A percentile compares a stretch with the other conserved stretches of the same genome.
phyloP scores from a whole-genome alignment of 768 basidiomycete species.

The Mycena olivaceomarginata region DNA sequence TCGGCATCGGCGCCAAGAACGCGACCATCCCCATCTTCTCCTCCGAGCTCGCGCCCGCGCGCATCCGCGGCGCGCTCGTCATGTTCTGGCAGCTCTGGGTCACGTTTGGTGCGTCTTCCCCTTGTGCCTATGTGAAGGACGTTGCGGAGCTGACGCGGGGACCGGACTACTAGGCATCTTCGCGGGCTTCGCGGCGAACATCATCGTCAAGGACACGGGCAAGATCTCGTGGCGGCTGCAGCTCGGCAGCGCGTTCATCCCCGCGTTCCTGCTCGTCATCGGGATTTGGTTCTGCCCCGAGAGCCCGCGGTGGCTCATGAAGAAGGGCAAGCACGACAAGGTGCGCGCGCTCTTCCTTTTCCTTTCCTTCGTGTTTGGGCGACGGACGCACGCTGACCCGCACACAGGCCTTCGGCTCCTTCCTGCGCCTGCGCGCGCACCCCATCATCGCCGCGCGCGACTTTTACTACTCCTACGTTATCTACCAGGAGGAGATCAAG shows the following conservation, averaged over 20 bases:
- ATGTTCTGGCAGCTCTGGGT: no score
- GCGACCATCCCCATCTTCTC: no score
- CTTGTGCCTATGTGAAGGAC: no score
- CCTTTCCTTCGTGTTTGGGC: no score
- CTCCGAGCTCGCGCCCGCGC: no score
- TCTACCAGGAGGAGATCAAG: conserved; percentile 63
- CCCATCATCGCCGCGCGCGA: conserved; percentile 89
- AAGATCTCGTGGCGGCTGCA: conserved; percentile 87
- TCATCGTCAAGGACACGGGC: conserved; percentile 76
- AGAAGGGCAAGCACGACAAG: conserved; percentile 81
- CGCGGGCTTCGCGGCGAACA: conserved; percentile 81
- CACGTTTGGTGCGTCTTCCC: no score
- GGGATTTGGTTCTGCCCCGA: conserved; percentile 80
- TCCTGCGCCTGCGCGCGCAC: conserved; percentile 81
- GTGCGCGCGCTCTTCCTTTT: no score
- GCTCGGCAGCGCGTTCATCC: conserved; percentile 81
- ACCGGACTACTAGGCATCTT: no score
- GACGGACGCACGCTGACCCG: no score
- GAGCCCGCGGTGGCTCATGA: conserved; percentile 92
- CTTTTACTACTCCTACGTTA: conserved; percentile 43
- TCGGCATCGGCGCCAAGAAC: no score
- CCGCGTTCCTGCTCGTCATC: conserved; percentile 69
- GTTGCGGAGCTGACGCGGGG: no score
- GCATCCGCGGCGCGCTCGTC: no score
- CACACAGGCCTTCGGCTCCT: conserved; percentile 74